Conservation (phyloP, 2,329 filamentous ascomycete species). For the Aplosporella prunicola region DNA sequence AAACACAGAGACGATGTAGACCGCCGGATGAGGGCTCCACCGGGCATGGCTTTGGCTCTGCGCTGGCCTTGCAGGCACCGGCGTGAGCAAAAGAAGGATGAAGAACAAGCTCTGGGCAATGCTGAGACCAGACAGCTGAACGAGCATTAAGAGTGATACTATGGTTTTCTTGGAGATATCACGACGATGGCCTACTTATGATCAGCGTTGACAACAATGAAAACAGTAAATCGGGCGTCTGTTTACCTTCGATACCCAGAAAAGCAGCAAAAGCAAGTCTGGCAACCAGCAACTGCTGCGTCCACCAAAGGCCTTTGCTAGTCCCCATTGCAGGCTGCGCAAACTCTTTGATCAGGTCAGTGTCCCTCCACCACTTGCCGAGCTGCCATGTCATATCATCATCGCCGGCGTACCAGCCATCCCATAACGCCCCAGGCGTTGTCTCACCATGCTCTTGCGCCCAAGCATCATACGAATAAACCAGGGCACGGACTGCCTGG, state of each 20-base stretch:
- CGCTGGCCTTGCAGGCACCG: conserved; percentile 32
- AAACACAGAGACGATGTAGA: conserved; percentile 33
- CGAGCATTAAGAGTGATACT: conserved; percentile 49
- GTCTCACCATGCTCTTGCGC: conserved; percentile 32
- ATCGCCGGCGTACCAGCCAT: conserved; percentile 29
- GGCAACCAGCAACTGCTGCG: conserved; percentile 49
- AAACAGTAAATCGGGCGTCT: background rate
- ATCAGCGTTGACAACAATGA: conserved; percentile 8
- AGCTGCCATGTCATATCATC: conserved; percentile 28
- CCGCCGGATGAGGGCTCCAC: conserved; percentile 22
- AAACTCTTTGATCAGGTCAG: conserved; percentile 43
- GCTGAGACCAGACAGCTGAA: conserved; percentile 50
- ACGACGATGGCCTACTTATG: conserved; percentile 39
- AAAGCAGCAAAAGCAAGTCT: conserved; percentile 48
- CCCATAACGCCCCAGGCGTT: conserved; percentile 33
- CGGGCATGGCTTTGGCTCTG: conserved; percentile 25
- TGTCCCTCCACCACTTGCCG: conserved; percentile 46
- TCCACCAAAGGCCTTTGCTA: conserved; percentile 52
- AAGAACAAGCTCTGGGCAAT: conserved; percentile 57
- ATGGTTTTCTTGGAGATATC: conserved; percentile 41
- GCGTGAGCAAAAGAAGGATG: conserved; percentile 48
- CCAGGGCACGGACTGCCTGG: conserved; percentile 36
- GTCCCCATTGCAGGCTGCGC: conserved; percentile 48
- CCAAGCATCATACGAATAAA: conserved; percentile 44
- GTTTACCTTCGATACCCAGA: conserved; percentile 46